Conservation (phyloP, 352 stramenopile species). For the Phytophthora brassicae region DNA sequence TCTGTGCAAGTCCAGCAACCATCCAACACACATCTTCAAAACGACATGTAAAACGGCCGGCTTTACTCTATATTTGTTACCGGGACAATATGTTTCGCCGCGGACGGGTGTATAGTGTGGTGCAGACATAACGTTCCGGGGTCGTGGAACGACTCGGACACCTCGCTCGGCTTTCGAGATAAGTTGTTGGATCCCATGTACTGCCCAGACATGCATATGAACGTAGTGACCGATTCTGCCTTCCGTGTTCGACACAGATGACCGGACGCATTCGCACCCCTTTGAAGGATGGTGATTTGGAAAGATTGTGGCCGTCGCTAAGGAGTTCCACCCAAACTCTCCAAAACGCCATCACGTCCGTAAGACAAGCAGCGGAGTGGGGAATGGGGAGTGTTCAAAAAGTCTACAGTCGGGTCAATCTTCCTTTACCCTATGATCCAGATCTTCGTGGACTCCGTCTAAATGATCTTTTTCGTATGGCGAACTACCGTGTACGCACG, state of each 20-base stretch:
- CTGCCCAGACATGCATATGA: not conserved
- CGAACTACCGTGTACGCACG: no score
- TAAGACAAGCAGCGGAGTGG: no score
- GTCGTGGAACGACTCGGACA: conserved; percentile 8
- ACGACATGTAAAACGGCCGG: not conserved
- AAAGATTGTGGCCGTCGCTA: not conserved
- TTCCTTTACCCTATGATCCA: not conserved
- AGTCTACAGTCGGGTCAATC: not conserved
- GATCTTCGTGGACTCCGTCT: not conserved
- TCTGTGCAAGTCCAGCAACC: conserved; percentile 8
- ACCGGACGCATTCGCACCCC: not conserved
- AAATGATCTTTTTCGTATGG: not conserved
- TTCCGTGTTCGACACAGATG: not conserved
- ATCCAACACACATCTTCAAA: not conserved
- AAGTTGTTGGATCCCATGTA: not conserved
- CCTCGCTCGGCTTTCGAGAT: not conserved
- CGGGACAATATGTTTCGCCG: conserved; percentile 7
- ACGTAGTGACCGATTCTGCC: not conserved
- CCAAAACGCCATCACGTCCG: not conserved
- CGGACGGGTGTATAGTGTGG: conserved; percentile 5
- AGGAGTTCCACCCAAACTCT: not conserved
- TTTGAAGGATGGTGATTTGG: not conserved
- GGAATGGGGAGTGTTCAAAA: no score
- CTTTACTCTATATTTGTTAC: conserved; percentile 5
- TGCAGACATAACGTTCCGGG: conserved; percentile 17